These are phyloP conservation scores for Triadica sebifera DNA, from an alignment of 345 rosid genomes.

Conservation along the genomic window DNA sequence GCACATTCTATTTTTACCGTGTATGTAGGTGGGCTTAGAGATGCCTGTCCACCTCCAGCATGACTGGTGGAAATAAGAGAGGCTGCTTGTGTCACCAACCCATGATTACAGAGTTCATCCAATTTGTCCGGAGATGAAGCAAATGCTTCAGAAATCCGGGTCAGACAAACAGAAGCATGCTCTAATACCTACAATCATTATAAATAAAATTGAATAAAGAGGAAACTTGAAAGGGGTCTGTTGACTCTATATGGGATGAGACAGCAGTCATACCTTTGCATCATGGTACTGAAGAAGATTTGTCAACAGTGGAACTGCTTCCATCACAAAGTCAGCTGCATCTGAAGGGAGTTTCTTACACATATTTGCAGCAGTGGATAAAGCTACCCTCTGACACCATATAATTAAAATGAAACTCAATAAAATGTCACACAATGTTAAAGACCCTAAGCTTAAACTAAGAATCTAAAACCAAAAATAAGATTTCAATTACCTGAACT, in stretches of 20 bases:
- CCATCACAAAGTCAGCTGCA: conserved; percentile 99
- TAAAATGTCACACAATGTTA: neutral
- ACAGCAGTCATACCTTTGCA: conserved; percentile 56
- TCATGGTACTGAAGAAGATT: conserved; percentile 97
- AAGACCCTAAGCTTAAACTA: neutral
- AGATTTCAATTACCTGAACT: conserved; percentile 66
- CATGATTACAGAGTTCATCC: conserved; percentile 94
- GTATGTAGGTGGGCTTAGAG: conserved; percentile 81
- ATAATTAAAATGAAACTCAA: neutral
- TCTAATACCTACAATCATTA: conserved; percentile 75
- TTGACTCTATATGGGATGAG: neutral
- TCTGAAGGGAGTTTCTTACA: conserved; percentile 99
- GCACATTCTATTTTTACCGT: conserved; percentile 50
- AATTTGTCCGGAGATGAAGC: conserved; percentile 85
- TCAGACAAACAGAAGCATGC: conserved; percentile 95
- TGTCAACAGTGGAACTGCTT: conserved; percentile 95
- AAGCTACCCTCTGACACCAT: conserved; percentile 75
- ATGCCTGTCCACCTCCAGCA: conserved; percentile 95
- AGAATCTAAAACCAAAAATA: neutral
- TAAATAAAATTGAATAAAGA: conserved; percentile 6
- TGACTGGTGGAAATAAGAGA: conserved; percentile 89
- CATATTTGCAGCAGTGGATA: conserved; percentile 99
- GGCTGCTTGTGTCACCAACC: conserved; percentile 94
- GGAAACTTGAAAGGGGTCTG: neutral
- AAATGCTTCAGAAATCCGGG: conserved; percentile 97